Evolutionary conservation across 768 basidiomycete species (phyloP).

Genomic region (Cubamyces lactineus): DNA sequence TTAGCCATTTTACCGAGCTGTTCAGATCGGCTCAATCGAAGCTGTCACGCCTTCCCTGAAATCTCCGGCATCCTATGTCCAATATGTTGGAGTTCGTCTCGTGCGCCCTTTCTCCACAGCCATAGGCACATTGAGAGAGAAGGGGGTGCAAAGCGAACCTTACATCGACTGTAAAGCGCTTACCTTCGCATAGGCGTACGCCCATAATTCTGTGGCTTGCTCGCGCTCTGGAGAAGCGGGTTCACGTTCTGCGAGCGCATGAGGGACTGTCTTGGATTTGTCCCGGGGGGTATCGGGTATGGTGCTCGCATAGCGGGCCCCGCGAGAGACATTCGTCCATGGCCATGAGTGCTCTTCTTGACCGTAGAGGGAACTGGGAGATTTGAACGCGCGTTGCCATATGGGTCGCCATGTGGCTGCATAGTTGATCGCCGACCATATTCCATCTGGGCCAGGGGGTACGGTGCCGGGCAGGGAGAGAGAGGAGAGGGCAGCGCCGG

Average conservation of each 20-base stretch:
- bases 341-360: constrained; percentile 61
- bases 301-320: constrained; percentile 70
- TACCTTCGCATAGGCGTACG: constrained; percentile 78
- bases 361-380: constrained; percentile 74
- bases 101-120: no score
- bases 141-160: background rate
- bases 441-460: constrained; percentile 38
- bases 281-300: constrained; percentile 42
- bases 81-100: no score
- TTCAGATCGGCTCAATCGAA: background rate
- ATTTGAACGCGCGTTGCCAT: constrained; percentile 58
- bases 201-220: constrained; percentile 60
- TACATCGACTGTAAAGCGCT: constrained; percentile 21
- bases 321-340: constrained; percentile 72
- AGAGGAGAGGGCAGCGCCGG: background rate
- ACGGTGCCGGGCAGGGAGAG: background rate
- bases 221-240: constrained; percentile 68
- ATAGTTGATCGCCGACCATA: constrained; percentile 59
- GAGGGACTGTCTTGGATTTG: constrained; percentile 70
- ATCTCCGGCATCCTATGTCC: background rate
- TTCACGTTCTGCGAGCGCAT: constrained; percentile 72
- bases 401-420: constrained; percentile 54
- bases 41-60: background rate
- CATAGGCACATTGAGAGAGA: background rate
- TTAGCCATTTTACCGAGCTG: constrained; percentile 3